These are phyloP conservation scores for Sporothrix phasma DNA, from an alignment of 2,329 filamentous ascomycete genomes.

Conservation along the genomic window DNA sequence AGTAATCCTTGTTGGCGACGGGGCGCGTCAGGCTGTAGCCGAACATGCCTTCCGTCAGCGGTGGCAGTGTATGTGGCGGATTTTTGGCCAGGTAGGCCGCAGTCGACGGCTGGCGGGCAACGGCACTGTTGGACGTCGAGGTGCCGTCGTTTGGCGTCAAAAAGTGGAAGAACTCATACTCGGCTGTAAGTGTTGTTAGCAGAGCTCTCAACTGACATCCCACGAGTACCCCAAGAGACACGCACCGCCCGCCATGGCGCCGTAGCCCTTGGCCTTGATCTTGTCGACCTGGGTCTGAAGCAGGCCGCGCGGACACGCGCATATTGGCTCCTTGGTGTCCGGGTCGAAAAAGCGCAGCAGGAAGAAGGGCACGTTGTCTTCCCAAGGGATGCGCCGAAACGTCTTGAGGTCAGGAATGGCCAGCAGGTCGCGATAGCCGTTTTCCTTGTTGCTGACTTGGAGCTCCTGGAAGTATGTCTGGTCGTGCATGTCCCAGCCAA, in stretches of 20 bases:
- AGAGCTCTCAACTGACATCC: background rate
- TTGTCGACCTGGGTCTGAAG: constrained; percentile 59
- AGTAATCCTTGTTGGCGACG: constrained; percentile 85
- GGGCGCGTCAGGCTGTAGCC: constrained; percentile 84
- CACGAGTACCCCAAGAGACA: too few relatives aligned
- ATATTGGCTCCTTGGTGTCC: constrained; percentile 59
- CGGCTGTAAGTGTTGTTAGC: constrained; percentile 43
- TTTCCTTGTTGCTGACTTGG: constrained; percentile 78
- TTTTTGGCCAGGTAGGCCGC: constrained; percentile 66
- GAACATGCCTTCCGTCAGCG: constrained; percentile 89
- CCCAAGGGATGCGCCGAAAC: constrained; percentile 84
- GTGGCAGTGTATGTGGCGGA: constrained; percentile 60
- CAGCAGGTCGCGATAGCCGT: constrained; percentile 78
- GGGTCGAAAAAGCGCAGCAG: constrained; percentile 76
- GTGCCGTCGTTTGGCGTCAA: constrained; percentile 45
- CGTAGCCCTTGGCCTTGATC: constrained; percentile 57
- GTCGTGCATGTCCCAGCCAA: constrained; percentile 97
- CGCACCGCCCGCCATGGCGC: constrained; percentile 78
- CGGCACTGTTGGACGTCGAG: constrained; percentile 22
- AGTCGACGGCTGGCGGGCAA: constrained; percentile 48
- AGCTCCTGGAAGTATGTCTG: constrained; percentile 79
- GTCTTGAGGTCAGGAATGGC: constrained; percentile 69
- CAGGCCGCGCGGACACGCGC: constrained; percentile 69
- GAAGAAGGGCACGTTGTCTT: constrained; percentile 77
- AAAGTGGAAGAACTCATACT: constrained; percentile 95